phyloP scores from a whole-genome alignment of 305 asterid species.

The Fraxinus floribunda region DNA sequence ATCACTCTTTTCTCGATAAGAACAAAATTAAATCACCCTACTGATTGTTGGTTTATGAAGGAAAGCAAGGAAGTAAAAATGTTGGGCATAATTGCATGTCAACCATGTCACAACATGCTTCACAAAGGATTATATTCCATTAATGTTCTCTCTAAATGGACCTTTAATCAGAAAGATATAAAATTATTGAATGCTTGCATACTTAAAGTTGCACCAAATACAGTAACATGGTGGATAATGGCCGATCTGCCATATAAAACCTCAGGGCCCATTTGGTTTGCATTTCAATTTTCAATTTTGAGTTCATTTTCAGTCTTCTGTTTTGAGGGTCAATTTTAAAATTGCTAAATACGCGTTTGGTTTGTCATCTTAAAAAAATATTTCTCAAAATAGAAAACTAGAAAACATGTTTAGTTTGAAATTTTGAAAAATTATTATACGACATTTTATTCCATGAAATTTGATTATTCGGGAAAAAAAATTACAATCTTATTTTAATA shows the following conservation, averaged over 20 bases:
- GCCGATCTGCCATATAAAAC: not conserved
- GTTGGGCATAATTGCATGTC: not conserved
- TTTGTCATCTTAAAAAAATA: no score
- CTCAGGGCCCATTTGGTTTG: not conserved
- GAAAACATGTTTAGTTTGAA: no score
- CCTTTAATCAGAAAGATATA: not conserved
- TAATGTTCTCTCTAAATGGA: not conserved
- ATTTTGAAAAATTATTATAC: no score
- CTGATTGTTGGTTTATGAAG: not conserved
- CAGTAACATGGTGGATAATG: not conserved
- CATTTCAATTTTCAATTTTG: no score
- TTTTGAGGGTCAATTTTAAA: no score
- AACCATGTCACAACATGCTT: not conserved
- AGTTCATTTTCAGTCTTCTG: no score
- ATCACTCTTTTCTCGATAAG: not conserved
- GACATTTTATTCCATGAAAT: no score
- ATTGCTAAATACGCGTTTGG: no score
- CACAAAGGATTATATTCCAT: not conserved
- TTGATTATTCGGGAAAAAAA: no score
- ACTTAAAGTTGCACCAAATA: not conserved
- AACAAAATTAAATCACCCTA: not conserved
- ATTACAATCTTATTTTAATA: no score
- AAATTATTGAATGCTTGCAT: not conserved
- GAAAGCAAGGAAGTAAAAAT: not conserved
- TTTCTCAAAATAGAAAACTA: no score